Conservation (phyloP, 1,284 basidiomycete species). For the Sporisorium exsertum region DNA sequence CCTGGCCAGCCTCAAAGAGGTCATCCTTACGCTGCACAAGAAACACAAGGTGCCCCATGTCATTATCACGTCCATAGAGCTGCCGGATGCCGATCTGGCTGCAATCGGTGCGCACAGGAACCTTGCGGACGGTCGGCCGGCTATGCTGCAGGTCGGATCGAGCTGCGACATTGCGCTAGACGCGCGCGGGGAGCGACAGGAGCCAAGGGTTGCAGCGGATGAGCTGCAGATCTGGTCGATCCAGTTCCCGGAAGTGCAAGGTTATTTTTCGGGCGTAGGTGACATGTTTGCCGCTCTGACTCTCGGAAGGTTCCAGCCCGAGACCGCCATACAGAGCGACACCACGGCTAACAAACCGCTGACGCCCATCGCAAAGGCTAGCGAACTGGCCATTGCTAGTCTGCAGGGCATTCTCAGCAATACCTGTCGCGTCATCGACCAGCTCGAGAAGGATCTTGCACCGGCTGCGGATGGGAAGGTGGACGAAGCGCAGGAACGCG, state of each 20-base stretch:
- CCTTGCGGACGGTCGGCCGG: conserved; percentile 38
- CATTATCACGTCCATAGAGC: conserved; percentile 86
- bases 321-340: conserved; percentile 1
- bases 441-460: conserved; percentile 14
- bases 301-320: conserved; percentile 79
- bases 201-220: not conserved
- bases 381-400: conserved; percentile 77
- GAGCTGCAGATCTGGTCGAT: conserved; percentile 72
- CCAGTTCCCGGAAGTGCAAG: conserved; percentile 84
- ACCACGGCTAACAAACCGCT: conserved; percentile 57
- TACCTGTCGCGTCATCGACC: conserved; percentile 44
- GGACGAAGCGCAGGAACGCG: conserved; percentile 48
- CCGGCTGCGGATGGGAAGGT: not conserved
- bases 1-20: conserved; percentile 76
- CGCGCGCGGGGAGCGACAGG: conserved; percentile 13
- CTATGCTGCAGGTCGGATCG: conserved; percentile 69
- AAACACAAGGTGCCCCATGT: conserved; percentile 83
- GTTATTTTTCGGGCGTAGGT: conserved; percentile 95
- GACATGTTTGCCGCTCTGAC: conserved; percentile 96
- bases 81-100: conserved; percentile 50
- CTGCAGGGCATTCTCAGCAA: conserved; percentile 82
- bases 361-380: conserved; percentile 74
- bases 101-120: conserved; percentile 42
- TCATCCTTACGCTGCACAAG: conserved; percentile 81
- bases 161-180: conserved; percentile 57